Base-by-base conservation (phyloP, 148 eudicot genomes). In the Diospyros kaki region DNA sequence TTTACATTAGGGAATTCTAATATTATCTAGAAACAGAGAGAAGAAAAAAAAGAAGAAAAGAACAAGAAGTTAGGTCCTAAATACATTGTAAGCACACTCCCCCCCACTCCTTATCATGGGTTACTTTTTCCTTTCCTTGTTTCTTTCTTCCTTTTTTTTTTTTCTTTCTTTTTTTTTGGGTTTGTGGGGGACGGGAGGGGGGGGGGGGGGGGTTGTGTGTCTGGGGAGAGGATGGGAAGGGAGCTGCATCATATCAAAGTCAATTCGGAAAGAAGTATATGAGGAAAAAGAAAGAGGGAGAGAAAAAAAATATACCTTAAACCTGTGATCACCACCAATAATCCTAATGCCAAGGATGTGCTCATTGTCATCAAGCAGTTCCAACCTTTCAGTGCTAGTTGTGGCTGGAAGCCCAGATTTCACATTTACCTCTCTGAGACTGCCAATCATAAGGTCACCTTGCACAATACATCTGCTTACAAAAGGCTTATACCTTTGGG, bases 271-370 rank as follows among this genome's bases (percentile, higher is more conserved):
- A n/a, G n/a, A n/a, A n/a, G n/a, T n/a, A n/a, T n/a, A n/a, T n/a
- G n/a, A n/a, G n/a, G n/a, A n/a, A 3, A 48, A 48, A 48, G 4
- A 48, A 48, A 7, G 52, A n/a, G 6, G 3, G 38, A 66, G 6
- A 0, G 9, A 9, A 39, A 43, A 42, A 2, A 68, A n/a, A 14
- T 9, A 50, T 71, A 85, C 87, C 85, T 68, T 72, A 0, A 82
- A 82, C 75, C 88, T 77, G 82, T 85, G 88, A 82, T 85, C 88
- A 51, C 88, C 88, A 77, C 84, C 85, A 14, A 85, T 74, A 59
- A 85, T 80, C 76, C 66, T 74, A 70, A 85, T 75, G 15, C 85
- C 76, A 44, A 85, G 77, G 66, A 85, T 85, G 73, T 82, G 87
- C 55, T 85, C 83, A 41, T 83, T 77, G 51, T 85, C 88, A 69